Percentiles rank a stretch among this genome's conserved stretches.
phyloP scores from a whole-genome alignment of 257 asterid species.

The Paraleonurus japonicus region DNA sequence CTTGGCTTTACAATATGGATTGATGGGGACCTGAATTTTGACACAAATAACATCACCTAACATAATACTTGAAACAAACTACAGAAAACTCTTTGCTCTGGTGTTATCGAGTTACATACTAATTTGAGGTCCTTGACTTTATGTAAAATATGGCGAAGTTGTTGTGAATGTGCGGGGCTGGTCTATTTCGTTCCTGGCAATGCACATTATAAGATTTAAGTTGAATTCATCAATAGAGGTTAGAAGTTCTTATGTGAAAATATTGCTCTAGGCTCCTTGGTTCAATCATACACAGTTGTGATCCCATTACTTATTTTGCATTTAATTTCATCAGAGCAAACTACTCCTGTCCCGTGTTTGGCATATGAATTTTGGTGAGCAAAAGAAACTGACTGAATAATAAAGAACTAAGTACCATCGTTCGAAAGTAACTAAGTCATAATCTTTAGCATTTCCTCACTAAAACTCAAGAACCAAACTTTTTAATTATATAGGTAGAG shows the following conservation, averaged over 20 bases:
- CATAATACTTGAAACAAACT: neutral
- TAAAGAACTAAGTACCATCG: no score
- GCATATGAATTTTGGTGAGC: neutral
- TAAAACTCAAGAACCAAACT: neutral
- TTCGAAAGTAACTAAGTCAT: no score
- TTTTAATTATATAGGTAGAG: neutral
- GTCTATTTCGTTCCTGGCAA: neutral
- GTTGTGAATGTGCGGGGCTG: neutral
- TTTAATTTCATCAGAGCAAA: neutral
- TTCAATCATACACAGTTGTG: neutral
- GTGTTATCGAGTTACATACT: no score
- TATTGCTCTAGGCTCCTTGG: neutral
- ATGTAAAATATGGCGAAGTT: neutral
- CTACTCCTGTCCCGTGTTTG: neutral
- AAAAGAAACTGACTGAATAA: neutral
- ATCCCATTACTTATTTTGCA: neutral
- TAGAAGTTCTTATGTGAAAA: neutral
- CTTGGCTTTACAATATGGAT: constrained; percentile 92
- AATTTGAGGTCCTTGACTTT: neutral
- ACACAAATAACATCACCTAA: neutral
- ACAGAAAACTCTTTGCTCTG: no score
- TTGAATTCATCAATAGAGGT: neutral
- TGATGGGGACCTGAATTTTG: constrained; percentile 54
- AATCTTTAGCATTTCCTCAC: neutral
- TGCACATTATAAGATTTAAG: neutral